These are phyloP conservation scores for Solanum dulcamara DNA, from an alignment of 257 asterid genomes.

Conservation along the genomic window DNA sequence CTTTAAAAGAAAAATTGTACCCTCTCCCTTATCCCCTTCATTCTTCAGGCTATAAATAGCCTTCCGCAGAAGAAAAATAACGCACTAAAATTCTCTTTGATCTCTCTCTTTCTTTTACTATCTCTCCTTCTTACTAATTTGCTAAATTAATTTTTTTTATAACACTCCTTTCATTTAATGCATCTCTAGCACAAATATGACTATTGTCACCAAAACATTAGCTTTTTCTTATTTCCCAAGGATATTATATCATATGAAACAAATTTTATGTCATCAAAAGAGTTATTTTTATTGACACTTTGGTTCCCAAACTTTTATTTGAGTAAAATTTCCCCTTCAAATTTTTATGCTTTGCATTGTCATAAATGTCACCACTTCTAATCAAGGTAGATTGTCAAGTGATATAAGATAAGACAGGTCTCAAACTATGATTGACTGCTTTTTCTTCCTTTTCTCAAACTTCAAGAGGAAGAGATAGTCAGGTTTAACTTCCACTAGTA, in stretches of 20 bases:
- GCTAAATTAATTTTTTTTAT: too few relatives aligned
- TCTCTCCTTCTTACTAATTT: too few relatives aligned
- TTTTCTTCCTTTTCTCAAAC: too few relatives aligned
- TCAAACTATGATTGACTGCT: not conserved
- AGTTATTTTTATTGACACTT: not conserved
- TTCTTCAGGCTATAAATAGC: too few relatives aligned
- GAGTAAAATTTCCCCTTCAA: not conserved
- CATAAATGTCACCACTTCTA: not conserved
- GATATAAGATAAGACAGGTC: not conserved
- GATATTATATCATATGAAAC: not conserved
- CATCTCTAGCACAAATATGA: not conserved
- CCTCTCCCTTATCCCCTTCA: too few relatives aligned
- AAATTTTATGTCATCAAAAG: not conserved
- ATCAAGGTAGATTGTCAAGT: not conserved
- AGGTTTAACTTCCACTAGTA: too few relatives aligned
- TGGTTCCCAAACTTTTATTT: not conserved
- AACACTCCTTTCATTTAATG: not conserved
- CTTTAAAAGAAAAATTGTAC: too few relatives aligned
- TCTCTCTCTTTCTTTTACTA: too few relatives aligned
- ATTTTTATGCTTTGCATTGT: not conserved
- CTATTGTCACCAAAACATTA: not conserved
- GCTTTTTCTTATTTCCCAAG: not conserved
- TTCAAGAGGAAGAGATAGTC: too few relatives aligned
- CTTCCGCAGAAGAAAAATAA: too few relatives aligned
- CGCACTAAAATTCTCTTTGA: too few relatives aligned